A percentile compares a stretch with the other conserved stretches of the same genome.
Evolutionary conservation across 305 asterid genomes (phyloP).

Genomic region (Fraxinus angustifolia): DNA sequence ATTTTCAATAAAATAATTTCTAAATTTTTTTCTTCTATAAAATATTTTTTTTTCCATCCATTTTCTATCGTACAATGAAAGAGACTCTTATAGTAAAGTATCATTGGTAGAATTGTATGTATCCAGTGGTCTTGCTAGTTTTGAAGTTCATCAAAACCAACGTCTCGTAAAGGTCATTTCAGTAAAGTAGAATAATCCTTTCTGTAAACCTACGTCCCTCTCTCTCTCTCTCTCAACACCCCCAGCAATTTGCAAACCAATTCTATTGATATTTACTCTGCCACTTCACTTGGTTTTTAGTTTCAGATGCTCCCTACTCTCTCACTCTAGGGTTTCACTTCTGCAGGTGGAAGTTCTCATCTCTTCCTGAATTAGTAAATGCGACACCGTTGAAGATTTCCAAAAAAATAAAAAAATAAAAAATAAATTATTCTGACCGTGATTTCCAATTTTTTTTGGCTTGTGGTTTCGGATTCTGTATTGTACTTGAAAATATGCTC

Average conservation of each 20-base stretch:
- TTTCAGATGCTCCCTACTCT: not conserved
- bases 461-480: conserved; percentile 30
- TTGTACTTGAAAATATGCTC: conserved; percentile 36
- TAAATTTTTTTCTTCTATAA: no score
- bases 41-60: no score
- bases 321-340: conserved; percentile 38
- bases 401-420: not conserved
- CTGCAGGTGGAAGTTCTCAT: conserved; percentile 33
- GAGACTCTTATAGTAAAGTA: no score
- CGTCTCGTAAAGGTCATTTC: conserved; percentile 19
- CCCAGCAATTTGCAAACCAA: not conserved
- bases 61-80: no score
- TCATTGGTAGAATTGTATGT: not conserved
- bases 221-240: no score
- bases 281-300: not conserved
- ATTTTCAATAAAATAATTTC: no score
- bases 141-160: not conserved
- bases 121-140: not conserved
- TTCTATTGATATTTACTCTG: not conserved
- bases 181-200: not conserved
- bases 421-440: not conserved
- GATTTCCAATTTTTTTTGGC: not conserved
- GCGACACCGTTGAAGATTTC: conserved; percentile 9
- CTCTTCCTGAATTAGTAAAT: conserved; percentile 25
- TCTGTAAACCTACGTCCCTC: not conserved